phyloP scores from a whole-genome alignment of 2,329 filamentous ascomycete genomes.

The Lasiodiplodia gonubiensis region DNA sequence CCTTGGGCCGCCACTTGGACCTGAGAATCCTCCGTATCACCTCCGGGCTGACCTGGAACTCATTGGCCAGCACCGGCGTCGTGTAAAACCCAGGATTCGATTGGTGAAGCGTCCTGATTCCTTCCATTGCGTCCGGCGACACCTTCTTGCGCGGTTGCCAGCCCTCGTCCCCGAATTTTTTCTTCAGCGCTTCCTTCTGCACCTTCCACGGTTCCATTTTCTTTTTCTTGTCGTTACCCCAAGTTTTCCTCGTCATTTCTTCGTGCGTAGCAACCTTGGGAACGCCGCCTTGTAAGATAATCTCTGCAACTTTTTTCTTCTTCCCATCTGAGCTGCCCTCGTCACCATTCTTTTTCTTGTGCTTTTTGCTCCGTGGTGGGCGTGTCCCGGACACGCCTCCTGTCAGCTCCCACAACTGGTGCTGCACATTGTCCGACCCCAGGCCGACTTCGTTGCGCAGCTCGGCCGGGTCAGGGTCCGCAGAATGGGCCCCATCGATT shows the following conservation, averaged over 20 bases:
- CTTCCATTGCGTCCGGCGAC: conserved; percentile 89
- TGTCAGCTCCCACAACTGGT: neutral
- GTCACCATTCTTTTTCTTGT: neutral
- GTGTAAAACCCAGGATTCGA: conserved; percentile 80
- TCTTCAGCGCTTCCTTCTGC: conserved; percentile 74
- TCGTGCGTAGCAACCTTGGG: neutral
- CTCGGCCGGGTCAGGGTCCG: neutral
- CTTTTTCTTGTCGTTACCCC: neutral
- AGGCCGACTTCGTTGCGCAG: neutral
- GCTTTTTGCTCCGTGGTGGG: neutral
- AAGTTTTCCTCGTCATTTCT: neutral
- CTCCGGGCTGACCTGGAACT: conserved; percentile 88
- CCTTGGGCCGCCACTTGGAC: conserved; percentile 72
- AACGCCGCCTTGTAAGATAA: neutral
- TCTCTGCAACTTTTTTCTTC: neutral
- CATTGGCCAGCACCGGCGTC: conserved; percentile 71
- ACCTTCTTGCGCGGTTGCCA: conserved; percentile 87
- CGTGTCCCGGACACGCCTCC: neutral
- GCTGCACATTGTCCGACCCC: neutral
- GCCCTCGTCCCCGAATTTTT: conserved; percentile 76
- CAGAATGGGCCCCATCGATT: neutral
- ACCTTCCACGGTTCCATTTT: conserved; percentile 67
- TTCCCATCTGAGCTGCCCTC: neutral
- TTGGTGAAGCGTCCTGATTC: conserved; percentile 80
- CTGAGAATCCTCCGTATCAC: conserved; percentile 85